Evolutionary conservation across 192 early-diverging fungal species (phyloP).

Genomic region (Coemansia sp.): DNA sequence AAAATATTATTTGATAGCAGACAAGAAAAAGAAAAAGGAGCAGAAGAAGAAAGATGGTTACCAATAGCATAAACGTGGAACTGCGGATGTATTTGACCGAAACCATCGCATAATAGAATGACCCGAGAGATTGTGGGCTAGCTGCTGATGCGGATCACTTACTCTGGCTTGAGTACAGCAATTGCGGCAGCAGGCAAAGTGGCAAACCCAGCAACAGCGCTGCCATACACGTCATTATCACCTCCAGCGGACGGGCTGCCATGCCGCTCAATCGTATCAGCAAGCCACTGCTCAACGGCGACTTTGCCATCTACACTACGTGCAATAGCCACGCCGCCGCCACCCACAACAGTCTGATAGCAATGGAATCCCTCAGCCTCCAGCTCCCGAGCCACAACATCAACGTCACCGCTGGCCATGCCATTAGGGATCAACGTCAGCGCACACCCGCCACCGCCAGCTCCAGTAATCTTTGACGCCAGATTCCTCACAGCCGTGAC

Average conservation of each 20-base stretch:
- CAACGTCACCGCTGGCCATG: slow-evolving; percentile 24
- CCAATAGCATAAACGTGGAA: background rate
- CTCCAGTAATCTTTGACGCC: slow-evolving; percentile 91
- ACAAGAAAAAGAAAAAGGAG: background rate
- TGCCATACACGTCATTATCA: slow-evolving; percentile 2
- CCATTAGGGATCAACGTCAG: slow-evolving; percentile 67
- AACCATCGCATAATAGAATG: background rate
- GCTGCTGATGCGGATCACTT: background rate
- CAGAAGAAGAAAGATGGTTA: background rate
- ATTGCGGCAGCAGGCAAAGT: slow-evolving; percentile 18
- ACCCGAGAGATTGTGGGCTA: background rate
- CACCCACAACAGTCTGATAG: slow-evolving; percentile 74
- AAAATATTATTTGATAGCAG: background rate
- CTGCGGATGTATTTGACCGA: background rate
- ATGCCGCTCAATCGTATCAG: background rate
- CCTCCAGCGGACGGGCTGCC: background rate
- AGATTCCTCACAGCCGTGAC: slow-evolving; percentile 66
- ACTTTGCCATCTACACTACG: slow-evolving; percentile 6
- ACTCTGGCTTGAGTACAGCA: slow-evolving; percentile 15
- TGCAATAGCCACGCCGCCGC: slow-evolving; percentile 61
- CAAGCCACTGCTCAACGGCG: slow-evolving; percentile 32
- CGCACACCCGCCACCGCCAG: slow-evolving; percentile 97
- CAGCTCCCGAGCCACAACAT: slow-evolving; percentile 55
- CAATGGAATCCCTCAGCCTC: slow-evolving; percentile 66
- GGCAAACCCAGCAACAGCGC: slow-evolving; percentile 22